Conservation (phyloP, 2,329 filamentous ascomycete species). For the Hymenoscyphus linearis region DNA sequence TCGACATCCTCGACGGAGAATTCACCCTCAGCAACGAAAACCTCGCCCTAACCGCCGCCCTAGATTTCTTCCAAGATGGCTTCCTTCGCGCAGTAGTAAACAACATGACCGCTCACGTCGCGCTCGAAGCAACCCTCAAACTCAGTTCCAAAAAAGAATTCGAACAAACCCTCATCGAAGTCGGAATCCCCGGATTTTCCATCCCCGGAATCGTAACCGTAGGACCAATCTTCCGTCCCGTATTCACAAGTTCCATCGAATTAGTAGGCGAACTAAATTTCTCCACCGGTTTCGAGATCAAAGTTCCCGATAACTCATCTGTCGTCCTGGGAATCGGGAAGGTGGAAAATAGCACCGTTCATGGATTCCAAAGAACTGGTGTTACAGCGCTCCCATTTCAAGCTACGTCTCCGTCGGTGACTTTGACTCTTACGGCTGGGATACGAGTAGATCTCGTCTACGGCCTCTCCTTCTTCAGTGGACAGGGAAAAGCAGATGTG, state of each 20-base stretch:
- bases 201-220: slow-evolving; percentile 12
- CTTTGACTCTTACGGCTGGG: slow-evolving; percentile 6
- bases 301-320: slow-evolving; percentile 14
- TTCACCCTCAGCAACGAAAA: slow-evolving; percentile 9
- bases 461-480: slow-evolving; percentile 1
- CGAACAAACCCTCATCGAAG: slow-evolving; percentile 5
- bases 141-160: slow-evolving; percentile 3
- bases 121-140: slow-evolving; percentile 5
- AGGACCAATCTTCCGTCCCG: slow-evolving; percentile 10
- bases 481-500: slow-evolving; percentile 1
- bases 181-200: slow-evolving; percentile 11
- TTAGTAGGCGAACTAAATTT: slow-evolving; percentile 5
- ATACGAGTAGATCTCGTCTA: slow-evolving; percentile 8
- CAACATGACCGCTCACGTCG: slow-evolving; percentile 11
- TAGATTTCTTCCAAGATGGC: slow-evolving; percentile 10
- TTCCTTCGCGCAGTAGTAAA: slow-evolving; percentile 12
- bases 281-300: slow-evolving; percentile 9
- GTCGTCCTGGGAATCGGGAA: slow-evolving; percentile 9
- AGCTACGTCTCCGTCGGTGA: slow-evolving; percentile 8
- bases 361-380: slow-evolving; percentile 8
- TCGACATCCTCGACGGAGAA: slow-evolving; percentile 11
- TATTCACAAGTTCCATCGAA: slow-evolving; percentile 7
- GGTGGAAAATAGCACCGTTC: slow-evolving; percentile 1
- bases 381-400: slow-evolving; percentile 10
- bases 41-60: neutral